Base-by-base conservation (phyloP, 2,329 filamentous ascomycete genomes). In the Cryphonectria carpinicola region DNA sequence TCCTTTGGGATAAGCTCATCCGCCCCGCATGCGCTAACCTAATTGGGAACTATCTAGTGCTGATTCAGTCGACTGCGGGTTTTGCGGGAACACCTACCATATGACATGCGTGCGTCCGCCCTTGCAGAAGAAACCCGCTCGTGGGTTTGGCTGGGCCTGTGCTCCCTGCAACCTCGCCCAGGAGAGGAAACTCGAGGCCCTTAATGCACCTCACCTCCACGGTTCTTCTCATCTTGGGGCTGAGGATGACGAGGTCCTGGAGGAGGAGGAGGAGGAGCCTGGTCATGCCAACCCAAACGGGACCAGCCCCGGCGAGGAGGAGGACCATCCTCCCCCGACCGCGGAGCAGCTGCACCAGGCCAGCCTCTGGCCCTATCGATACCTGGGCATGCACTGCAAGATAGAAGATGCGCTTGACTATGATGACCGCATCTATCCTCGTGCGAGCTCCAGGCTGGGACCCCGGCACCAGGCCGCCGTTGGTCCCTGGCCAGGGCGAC, bases 131-230 rank as follows among this genome's bases (percentile, higher is more conserved):
- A 99, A 99, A 81, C 96, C 96, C 28, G 97, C 95, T 63, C 92
- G 96, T 81, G 96, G 96, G 54, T 99, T 99, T 82, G 96, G 94
- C 5, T 99, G 96, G 96, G 95, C 96, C 41, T 99, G 96, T 81
- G 96, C 93, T 68, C 92, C 95, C 71, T 99, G 96, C 81, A 98
- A 94, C 80, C 91, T 95, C 77, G 95, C 94, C n/a, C 95, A 97
- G 79, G 96, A 98, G 81, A 90, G 93, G 76, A 97, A 93, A 80
- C 85, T 98, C 39, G 95, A 98, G 83, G 94, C 94, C 71, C 91
- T 94, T 71, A 92, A 97, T 78, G 97, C 94, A 0, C 93, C 95
- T 35, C 89, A 91, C 64, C 82, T 92, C 37, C 87, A 88, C 61
- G 93, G 94, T 71, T 86, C 92, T 69, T 86, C 92, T 69, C 84